These are phyloP conservation scores for Saccharomycopsis oosterbeekiorum DNA, from an alignment of 805 yeast genomes.

Conservation along the genomic window DNA sequence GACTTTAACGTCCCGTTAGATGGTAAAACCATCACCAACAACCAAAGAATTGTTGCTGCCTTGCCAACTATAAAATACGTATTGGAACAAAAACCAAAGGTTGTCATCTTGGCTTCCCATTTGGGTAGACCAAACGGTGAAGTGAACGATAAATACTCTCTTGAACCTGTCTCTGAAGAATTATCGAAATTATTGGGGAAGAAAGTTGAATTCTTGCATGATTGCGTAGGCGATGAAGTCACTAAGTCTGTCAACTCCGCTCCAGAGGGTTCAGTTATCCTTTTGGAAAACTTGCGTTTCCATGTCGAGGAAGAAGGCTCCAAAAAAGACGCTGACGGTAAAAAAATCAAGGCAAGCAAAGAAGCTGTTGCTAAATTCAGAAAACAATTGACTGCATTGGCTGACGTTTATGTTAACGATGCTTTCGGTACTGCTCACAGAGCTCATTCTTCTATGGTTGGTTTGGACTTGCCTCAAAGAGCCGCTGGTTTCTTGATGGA, in stretches of 20 bases:
- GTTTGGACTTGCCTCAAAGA: constrained; percentile 88
- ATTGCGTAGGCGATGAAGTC: constrained; percentile 89
- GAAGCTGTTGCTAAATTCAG: constrained; percentile 84
- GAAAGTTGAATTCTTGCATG: constrained; percentile 73
- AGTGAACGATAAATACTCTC: constrained; percentile 72
- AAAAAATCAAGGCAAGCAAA: constrained; percentile 85
- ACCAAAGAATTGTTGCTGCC: constrained; percentile 99
- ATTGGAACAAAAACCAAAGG: constrained; percentile 83
- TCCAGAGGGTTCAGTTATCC: constrained; percentile 69
- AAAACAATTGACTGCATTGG: constrained; percentile 78
- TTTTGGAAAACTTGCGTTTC: constrained; percentile 96
- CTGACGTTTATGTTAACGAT: constrained; percentile 96
- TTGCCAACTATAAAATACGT: constrained; percentile 97
- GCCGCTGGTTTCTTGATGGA: constrained; percentile 98
- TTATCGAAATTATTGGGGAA: constrained; percentile 60
- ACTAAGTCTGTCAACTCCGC: constrained; percentile 69
- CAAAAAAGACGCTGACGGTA: constrained; percentile 72
- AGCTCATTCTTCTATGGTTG: constrained; percentile 99
- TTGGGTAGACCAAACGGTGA: constrained; percentile 99
- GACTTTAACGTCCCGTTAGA: constrained; percentile 94
- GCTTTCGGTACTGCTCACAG: constrained; percentile 99
- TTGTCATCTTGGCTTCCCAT: constrained; percentile 89
- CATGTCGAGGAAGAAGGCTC: constrained; percentile 97
- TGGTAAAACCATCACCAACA: constrained; percentile 95
- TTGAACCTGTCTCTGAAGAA: constrained; percentile 90